Base-by-base conservation (phyloP, 2,329 filamentous ascomycete species). In the Gliomastix tumulicola region DNA sequence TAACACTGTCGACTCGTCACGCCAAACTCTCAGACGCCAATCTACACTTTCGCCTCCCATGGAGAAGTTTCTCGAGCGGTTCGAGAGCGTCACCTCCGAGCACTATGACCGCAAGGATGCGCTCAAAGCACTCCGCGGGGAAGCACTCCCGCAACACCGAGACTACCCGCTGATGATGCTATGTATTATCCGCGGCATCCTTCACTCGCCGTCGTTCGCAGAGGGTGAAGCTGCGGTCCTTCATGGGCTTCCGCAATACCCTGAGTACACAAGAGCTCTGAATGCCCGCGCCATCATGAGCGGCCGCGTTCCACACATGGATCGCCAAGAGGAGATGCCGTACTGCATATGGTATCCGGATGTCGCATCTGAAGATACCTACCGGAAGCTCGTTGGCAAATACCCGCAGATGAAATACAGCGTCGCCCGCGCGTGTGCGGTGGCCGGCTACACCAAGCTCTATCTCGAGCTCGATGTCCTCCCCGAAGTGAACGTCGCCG, bases 321-420 rank as follows among this genome's bases (percentile, higher is more conserved):
- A 27, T 1, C 30, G 40, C 8, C 25, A 44, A 12, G 38, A 44
- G 12, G 46, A 50, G 4, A 41, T 46, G 7, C 60, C 57, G 4
- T 64, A 65, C 42, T 66, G 60, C 41, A 62, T 65, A 34, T 65
- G 59, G 58, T 42, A 61, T 40, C 62, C 62, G 1, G 50, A 59
- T 3, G 27, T 50, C 7, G 53, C 62, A 7, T 38, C 39, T 0
- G 59, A 64, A 36, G 49, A 53, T 6, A 64, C 57, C 1, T 59
- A 59, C 20, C 51, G 56, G 3, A 34, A 49, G 7, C 41, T 66
- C 19, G 55, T 42, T 6, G n/a, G 25, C 4, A 40, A 38, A 2
- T 64, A 57, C 44, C 60, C 60, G 3, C 17, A 42, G 12, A 49
- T 62, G 50, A 18, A 39, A 12, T 65, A 65, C 35, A 52, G 63